These are phyloP conservation scores for Pichia sp. DNA, from an alignment of 1,139 yeast genomes.

Conservation along the genomic window DNA sequence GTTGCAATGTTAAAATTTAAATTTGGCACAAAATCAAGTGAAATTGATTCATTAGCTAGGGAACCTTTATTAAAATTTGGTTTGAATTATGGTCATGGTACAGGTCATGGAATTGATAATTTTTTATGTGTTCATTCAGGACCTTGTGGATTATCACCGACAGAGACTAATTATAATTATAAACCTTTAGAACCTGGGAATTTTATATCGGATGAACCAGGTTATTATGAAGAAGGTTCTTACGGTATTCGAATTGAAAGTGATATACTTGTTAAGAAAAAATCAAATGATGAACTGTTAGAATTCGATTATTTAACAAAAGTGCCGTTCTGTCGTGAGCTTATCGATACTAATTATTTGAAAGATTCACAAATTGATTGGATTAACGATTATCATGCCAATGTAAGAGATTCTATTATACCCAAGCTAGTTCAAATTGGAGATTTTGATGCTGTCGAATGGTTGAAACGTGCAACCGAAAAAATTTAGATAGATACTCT, in stretches of 20 bases:
- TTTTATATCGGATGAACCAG: constrained; percentile 50
- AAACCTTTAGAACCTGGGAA: constrained; percentile 37
- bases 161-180: constrained; percentile 26
- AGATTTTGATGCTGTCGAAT: constrained; percentile 34
- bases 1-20: constrained; percentile 48
- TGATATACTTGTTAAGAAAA: constrained; percentile 30
- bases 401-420: constrained; percentile 34
- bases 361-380: constrained; percentile 39
- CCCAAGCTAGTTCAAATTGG: constrained; percentile 23
- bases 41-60: constrained; percentile 45
- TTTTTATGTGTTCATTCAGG: constrained; percentile 52
- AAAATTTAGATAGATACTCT: no score
- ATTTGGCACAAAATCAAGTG: constrained; percentile 37
- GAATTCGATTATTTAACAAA: constrained; percentile 46
- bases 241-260: constrained; percentile 51
- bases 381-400: constrained; percentile 42
- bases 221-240: constrained; percentile 44
- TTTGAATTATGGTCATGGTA: constrained; percentile 48
- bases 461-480: constrained; percentile 44
- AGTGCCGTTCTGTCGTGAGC: constrained; percentile 45
- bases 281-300: constrained; percentile 23
- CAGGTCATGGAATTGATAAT: constrained; percentile 56
- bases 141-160: constrained; percentile 43
- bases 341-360: constrained; percentile 37
- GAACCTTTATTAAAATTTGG: constrained; percentile 40